A percentile compares a stretch with the other conserved stretches of the same genome.
Conservation (phyloP, 768 basidiomycete species). For the Obba rivulosa region DNA sequence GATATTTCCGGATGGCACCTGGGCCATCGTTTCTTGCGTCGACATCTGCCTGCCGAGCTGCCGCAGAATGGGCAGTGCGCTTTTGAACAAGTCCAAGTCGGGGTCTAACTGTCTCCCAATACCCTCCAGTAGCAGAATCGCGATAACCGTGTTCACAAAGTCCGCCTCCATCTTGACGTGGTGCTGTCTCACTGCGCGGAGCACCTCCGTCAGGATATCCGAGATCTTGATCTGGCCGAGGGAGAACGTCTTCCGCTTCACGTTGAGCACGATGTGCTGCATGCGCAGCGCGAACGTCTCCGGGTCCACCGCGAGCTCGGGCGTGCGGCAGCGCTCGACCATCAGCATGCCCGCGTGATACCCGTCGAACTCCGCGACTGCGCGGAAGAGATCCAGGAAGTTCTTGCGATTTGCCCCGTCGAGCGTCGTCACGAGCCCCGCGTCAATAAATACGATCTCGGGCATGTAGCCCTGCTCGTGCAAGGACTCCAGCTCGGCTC, state of each 20-base stretch:
- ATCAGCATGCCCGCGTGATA: conserved; percentile 93
- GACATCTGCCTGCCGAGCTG: conserved; percentile 92
- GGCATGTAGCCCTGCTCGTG: conserved; percentile 76
- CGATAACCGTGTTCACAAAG: conserved; percentile 97
- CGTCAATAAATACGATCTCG: conserved; percentile 94
- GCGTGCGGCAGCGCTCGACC: conserved; percentile 90
- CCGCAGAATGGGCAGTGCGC: conserved; percentile 88
- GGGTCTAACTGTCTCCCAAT: conserved; percentile 95
- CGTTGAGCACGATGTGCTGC: conserved; percentile 89
- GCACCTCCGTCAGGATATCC: conserved; percentile 85
- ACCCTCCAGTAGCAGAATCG: conserved; percentile 88
- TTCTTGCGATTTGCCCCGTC: conserved; percentile 79
- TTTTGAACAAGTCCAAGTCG: conserved; percentile 88
- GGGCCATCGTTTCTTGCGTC: conserved; percentile 55
- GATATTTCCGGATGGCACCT: conserved; percentile 65
- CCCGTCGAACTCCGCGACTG: conserved; percentile 95
- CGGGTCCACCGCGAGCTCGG: conserved; percentile 83
- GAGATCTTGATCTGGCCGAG: conserved; percentile 96
- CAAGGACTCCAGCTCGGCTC: conserved; percentile 56
- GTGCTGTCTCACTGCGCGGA: conserved; percentile 80
- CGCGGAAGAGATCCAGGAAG: conserved; percentile 95
- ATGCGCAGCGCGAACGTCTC: conserved; percentile 98
- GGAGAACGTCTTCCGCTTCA: conserved; percentile 96
- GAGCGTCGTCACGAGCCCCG: conserved; percentile 89
- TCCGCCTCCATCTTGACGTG: conserved; percentile 99